These are phyloP conservation scores for Aegilops bicornis DNA, from an alignment of 176 grass and related monocot genomes.

Conservation along the genomic window DNA sequence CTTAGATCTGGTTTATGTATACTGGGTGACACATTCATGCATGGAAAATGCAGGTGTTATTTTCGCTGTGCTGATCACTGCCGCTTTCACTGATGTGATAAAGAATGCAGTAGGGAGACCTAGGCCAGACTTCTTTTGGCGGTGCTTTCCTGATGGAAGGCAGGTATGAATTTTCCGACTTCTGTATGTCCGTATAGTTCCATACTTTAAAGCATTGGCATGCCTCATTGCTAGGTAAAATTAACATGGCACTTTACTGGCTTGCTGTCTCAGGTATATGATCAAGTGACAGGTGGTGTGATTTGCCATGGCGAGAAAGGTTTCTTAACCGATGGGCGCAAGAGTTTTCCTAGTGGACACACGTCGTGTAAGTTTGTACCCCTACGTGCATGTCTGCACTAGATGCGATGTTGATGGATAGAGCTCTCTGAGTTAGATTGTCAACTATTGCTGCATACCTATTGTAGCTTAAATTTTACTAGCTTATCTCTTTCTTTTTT, in stretches of 20 bases:
- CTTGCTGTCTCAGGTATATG: constrained; percentile 46
- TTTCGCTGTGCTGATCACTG: constrained; percentile 75
- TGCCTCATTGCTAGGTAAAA: neutral
- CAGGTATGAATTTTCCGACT: constrained; percentile 41
- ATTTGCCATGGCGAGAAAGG: constrained; percentile 66
- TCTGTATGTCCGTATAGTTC: neutral
- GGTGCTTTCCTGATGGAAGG: constrained; percentile 92
- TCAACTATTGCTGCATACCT: constrained; percentile 16
- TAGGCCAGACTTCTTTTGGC: constrained; percentile 92
- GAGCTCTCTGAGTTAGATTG: neutral
- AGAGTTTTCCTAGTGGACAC: constrained; percentile 96
- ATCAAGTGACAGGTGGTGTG: constrained; percentile 68
- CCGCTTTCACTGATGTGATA: constrained; percentile 55
- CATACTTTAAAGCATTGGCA: neutral
- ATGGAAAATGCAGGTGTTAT: constrained; percentile 50
- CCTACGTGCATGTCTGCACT: neutral
- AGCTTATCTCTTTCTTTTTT: neutral
- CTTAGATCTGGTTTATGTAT: neutral
- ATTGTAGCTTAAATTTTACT: neutral
- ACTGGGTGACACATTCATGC: neutral
- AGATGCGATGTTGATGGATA: constrained; percentile 17
- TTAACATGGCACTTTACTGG: neutral
- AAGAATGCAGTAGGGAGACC: constrained; percentile 78
- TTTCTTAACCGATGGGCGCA: constrained; percentile 71
- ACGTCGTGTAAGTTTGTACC: constrained; percentile 66